A percentile compares a stretch with the other conserved stretches of the same genome.
Conservation (phyloP, 768 basidiomycete genomes). For the Chalciporus pseudorubinellus region DNA sequence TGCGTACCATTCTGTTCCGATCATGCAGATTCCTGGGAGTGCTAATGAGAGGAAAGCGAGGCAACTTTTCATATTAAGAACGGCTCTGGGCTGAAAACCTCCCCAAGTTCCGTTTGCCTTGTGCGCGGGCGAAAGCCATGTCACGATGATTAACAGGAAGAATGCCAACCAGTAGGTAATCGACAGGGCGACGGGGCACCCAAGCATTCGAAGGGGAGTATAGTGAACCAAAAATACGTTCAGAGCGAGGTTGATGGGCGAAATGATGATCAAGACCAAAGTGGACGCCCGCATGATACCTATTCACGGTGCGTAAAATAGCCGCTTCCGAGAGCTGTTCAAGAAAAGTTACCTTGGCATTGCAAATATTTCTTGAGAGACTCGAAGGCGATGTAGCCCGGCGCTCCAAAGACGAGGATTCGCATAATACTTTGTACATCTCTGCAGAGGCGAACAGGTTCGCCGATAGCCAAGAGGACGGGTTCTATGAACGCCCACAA, state of each 20-base stretch:
- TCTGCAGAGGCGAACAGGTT: conserved; percentile 51
- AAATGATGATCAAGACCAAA: conserved; percentile 55
- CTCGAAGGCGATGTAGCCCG: conserved; percentile 75
- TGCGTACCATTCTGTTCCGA: conserved; percentile 74
- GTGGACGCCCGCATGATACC: conserved; percentile 78
- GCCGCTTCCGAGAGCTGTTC: neutral
- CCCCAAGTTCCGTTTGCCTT: conserved; percentile 62
- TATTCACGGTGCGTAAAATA: conserved; percentile 23
- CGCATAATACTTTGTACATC: conserved; percentile 68
- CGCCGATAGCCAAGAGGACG: conserved; percentile 60
- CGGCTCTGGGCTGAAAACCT: conserved; percentile 45
- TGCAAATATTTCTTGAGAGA: conserved; percentile 78
- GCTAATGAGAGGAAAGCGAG: conserved; percentile 60
- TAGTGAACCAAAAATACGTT: conserved; percentile 63
- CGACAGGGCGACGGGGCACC: conserved; percentile 65
- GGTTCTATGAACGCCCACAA: conserved; percentile 67
- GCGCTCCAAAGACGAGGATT: conserved; percentile 60
- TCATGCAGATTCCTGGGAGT: conserved; percentile 76
- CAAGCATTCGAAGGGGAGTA: conserved; percentile 60
- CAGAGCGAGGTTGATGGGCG: conserved; percentile 62
- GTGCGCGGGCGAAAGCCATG: conserved; percentile 51
- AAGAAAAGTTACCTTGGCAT: conserved; percentile 57
- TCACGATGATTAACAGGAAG: conserved; percentile 47
- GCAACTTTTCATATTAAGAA: conserved; percentile 51
- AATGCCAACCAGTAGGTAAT: conserved; percentile 72